Percentiles rank a stretch among this genome's conserved stretches.
Evolutionary conservation across 805 yeast species (phyloP).

Genomic region (Starmerella floris): DNA sequence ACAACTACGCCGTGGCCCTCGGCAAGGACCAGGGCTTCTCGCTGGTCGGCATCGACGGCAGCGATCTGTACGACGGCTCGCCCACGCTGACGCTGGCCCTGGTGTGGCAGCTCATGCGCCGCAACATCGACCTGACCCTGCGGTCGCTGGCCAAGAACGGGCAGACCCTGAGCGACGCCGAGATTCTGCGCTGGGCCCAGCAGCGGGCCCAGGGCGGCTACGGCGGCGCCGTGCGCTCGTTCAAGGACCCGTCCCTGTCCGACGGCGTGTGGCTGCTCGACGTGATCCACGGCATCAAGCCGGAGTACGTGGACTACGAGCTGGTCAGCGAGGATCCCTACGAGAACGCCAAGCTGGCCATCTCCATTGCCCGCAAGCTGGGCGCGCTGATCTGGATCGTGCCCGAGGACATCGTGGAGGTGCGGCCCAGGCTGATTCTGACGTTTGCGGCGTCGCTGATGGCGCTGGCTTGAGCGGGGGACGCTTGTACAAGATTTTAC

Average conservation of each 20-base stretch:
- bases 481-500: no score
- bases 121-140: constrained; percentile 80
- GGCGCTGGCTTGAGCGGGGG: constrained; percentile 48
- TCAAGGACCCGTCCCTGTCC: constrained; percentile 67
- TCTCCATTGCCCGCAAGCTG: constrained; percentile 92
- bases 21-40: constrained; percentile 90
- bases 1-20: constrained; percentile 94
- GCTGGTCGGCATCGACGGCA: constrained; percentile 93
- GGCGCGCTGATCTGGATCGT: constrained; percentile 98
- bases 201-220: constrained; percentile 60
- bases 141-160: constrained; percentile 59
- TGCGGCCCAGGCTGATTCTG: constrained; percentile 80
- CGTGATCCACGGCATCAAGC: constrained; percentile 82
- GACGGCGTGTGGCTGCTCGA: constrained; percentile 76
- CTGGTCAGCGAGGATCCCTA: constrained; percentile 79
- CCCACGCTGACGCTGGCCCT: constrained; percentile 78
- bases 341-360: constrained; percentile 92
- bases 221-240: constrained; percentile 72
- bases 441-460: constrained; percentile 93
- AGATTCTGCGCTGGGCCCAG: constrained; percentile 90
- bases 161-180: constrained; percentile 64
- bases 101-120: constrained; percentile 97
- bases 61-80: constrained; percentile 90
- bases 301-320: constrained; percentile 94
- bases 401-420: constrained; percentile 98